Conservation (phyloP, 768 basidiomycete genomes). For the Auriscalpium orientale region DNA sequence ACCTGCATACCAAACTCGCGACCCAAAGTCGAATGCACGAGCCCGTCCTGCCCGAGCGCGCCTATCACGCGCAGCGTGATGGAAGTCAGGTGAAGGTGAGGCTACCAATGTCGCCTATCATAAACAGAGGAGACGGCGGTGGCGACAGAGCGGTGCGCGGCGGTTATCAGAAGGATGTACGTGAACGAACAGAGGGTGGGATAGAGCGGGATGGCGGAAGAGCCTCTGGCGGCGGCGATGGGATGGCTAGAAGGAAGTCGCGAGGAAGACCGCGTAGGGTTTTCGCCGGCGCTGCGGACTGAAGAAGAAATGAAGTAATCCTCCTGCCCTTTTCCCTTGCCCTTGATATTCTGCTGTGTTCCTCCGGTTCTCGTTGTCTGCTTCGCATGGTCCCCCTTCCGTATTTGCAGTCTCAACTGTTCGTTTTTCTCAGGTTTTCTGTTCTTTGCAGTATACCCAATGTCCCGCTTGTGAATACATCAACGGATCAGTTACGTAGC, state of each 20-base stretch:
- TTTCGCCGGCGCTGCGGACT: neutral
- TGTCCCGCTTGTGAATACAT: too few species aligned
- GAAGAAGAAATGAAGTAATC: neutral
- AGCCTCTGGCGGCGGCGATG: neutral
- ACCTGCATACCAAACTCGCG: neutral
- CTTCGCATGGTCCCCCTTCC: neutral
- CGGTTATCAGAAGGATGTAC: neutral
- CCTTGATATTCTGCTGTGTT: neutral
- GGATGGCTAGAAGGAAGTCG: neutral
- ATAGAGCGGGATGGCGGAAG: neutral
- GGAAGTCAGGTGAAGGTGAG: neutral
- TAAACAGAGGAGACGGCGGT: neutral
- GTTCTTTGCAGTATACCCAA: too few species aligned
- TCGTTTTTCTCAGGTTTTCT: neutral
- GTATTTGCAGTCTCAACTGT: neutral
- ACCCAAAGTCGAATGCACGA: neutral
- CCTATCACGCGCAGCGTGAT: too few species aligned
- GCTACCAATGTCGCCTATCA: neutral
- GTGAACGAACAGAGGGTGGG: neutral
- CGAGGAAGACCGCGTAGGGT: neutral
- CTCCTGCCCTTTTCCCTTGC: neutral
- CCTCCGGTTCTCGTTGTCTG: neutral
- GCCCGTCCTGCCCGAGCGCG: neutral
- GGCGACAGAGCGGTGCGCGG: too few species aligned
- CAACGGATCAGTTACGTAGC: too few species aligned